Percentiles rank a stretch among this genome's conserved stretches.
These are phyloP conservation scores for Euphorbia lathyris DNA, from an alignment of 345 rosid genomes.

Conservation along the genomic window DNA sequence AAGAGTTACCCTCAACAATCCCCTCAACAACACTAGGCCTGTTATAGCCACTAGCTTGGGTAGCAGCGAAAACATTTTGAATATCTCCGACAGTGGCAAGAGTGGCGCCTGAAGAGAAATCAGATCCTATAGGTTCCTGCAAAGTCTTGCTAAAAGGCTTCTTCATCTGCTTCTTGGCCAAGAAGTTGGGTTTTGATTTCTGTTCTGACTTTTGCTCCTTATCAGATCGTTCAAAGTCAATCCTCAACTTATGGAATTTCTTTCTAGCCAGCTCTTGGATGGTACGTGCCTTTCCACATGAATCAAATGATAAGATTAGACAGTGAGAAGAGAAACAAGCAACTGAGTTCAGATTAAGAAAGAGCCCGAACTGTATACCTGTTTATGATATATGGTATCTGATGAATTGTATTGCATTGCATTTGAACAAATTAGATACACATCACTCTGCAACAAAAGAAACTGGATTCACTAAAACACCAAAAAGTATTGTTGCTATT, in stretches of 20 bases:
- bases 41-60: constrained; percentile 39
- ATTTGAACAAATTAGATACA: constrained; percentile 27
- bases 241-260: constrained; percentile 26
- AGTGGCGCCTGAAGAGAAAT: constrained; percentile 22
- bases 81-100: constrained; percentile 19
- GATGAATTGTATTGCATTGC: constrained; percentile 35
- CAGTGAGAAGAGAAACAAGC: background rate
- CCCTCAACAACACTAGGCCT: constrained; percentile 40
- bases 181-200: constrained; percentile 24
- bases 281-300: constrained; percentile 18
- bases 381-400: constrained; percentile 28
- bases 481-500: background rate
- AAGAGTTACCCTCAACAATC: constrained; percentile 22
- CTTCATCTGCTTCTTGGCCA: constrained; percentile 12
- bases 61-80: constrained; percentile 33
- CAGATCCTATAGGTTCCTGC: constrained; percentile 22
- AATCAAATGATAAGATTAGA: background rate
- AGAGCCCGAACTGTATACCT: constrained; percentile 33
- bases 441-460: constrained; percentile 33
- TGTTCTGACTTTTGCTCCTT: constrained; percentile 17
- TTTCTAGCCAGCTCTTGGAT: constrained; percentile 31
- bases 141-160: constrained; percentile 14
- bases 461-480: constrained; percentile 19
- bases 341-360: background rate
- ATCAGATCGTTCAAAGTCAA: constrained; percentile 17